Conservation (phyloP, 1,284 basidiomycete genomes). For the Irpex sp. region DNA sequence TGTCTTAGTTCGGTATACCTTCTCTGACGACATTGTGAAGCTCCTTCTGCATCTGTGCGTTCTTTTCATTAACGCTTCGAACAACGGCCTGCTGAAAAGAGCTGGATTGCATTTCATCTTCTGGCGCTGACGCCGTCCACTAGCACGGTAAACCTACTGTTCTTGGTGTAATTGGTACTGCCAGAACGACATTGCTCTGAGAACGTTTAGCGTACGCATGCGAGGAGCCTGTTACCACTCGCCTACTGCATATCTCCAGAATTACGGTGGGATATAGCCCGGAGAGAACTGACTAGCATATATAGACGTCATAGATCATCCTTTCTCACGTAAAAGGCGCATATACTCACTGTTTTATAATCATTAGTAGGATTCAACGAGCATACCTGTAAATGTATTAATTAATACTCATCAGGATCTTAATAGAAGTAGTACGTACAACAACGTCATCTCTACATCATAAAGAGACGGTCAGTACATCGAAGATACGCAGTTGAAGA, state of each 20-base stretch:
- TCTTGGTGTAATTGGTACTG: constrained; percentile 85
- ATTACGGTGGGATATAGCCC: constrained; percentile 71
- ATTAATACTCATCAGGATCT: not conserved
- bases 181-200: constrained; percentile 80
- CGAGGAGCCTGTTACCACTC: constrained; percentile 13
- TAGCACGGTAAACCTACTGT: constrained; percentile 42
- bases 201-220: not conserved
- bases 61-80: constrained; percentile 76
- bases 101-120: constrained; percentile 31
- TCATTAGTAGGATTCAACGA: constrained; percentile 80
- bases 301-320: not conserved
- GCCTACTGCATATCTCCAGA: constrained; percentile 78
- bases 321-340: not conserved
- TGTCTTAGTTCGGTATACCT: constrained; percentile 37
- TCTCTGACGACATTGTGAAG: constrained; percentile 77
- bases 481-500: not conserved
- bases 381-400: constrained; percentile 48
- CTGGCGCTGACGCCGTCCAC: not conserved
- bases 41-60: constrained; percentile 76
- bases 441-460: too few species aligned
- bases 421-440: not conserved
- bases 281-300: constrained; percentile 74
- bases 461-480: not conserved
- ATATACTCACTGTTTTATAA: constrained; percentile 68
- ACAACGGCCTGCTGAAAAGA: constrained; percentile 79